A percentile compares a stretch with the other conserved stretches of the same genome.
These are phyloP conservation scores for Verticillium tricorpus DNA, from an alignment of 2,329 filamentous ascomycete genomes.

Conservation along the genomic window DNA sequence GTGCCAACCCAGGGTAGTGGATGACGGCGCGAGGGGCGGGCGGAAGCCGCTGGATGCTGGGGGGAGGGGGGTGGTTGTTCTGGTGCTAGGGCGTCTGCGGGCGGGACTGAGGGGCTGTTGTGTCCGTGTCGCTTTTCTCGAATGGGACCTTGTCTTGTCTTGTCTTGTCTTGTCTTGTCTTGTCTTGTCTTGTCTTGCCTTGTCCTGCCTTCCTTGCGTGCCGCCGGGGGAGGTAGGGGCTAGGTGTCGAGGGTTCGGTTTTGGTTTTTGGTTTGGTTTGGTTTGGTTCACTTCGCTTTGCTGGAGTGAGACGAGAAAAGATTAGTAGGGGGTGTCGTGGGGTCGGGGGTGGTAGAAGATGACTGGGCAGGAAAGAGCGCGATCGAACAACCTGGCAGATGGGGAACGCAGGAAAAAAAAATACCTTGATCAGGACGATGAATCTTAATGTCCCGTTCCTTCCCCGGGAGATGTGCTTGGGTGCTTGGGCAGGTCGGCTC, in stretches of 20 bases:
- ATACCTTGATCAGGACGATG: not conserved
- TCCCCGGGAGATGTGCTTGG: not conserved
- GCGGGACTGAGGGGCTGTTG: not conserved
- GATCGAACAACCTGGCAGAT: not conserved
- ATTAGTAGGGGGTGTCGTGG: not conserved
- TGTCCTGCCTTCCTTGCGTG: not conserved
- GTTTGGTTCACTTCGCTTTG: not conserved
- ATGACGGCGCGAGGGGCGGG: not conserved
- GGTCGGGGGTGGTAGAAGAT: not conserved
- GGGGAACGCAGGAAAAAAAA: not conserved
- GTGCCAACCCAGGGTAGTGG: not conserved
- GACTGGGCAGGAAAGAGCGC: not conserved
- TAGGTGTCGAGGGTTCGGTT: not conserved
- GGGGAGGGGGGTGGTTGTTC: not conserved
- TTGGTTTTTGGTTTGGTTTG: not conserved
- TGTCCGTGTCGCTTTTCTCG: not conserved
- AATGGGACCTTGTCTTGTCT: not conserved
- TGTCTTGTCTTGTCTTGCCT: not conserved
- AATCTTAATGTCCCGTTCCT: not conserved
- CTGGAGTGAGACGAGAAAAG: not conserved
- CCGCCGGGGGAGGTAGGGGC: not conserved
- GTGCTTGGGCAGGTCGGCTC: not conserved
- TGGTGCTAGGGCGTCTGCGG: not conserved
- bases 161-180: not conserved
- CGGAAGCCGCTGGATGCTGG: slow-evolving; percentile 2